phyloP scores from a whole-genome alignment of 2,329 filamentous ascomycete species.

The Clarireedia homoeocarpa region DNA sequence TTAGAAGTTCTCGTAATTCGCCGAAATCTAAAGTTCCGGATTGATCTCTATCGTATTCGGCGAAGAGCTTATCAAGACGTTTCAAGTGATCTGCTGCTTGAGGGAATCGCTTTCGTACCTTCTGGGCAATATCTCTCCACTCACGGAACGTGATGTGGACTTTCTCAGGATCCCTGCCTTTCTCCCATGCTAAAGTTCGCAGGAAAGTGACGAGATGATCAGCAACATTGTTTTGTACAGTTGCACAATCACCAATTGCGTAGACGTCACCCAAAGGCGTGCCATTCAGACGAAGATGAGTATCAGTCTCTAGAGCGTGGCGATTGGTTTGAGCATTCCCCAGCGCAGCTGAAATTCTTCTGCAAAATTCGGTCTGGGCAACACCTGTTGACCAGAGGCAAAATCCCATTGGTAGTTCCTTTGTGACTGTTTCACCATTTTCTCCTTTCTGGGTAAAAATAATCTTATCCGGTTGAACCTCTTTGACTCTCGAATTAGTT shows the following conservation, averaged over 20 bases:
- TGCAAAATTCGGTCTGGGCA: constrained; percentile 72
- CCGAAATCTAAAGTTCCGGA: constrained; percentile 90
- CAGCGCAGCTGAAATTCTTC: constrained; percentile 70
- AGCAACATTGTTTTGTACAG: constrained; percentile 94
- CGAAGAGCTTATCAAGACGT: constrained; percentile 84
- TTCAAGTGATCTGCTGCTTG: constrained; percentile 82
- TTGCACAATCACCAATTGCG: constrained; percentile 90
- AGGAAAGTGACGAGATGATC: constrained; percentile 88
- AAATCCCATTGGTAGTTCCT: constrained; percentile 92
- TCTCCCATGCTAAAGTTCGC: constrained; percentile 83
- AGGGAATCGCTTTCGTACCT: constrained; percentile 83
- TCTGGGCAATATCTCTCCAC: constrained; percentile 77
- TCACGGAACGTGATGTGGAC: constrained; percentile 79
- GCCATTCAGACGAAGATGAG: constrained; percentile 82
- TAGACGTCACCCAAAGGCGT: constrained; percentile 92
- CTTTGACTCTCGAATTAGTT: constrained; percentile 88
- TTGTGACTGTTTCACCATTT: constrained; percentile 67
- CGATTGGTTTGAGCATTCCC: constrained; percentile 72
- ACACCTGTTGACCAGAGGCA: constrained; percentile 98
- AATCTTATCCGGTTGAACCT: constrained; percentile 76
- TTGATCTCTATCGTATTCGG: constrained; percentile 86
- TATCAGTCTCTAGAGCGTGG: constrained; percentile 89
- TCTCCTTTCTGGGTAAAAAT: constrained; percentile 77
- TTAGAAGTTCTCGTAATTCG: constrained; percentile 80
- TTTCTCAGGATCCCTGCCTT: constrained; percentile 82